phyloP scores from a whole-genome alignment of 176 grass and related monocot genomes.

The Musa beccarii region DNA sequence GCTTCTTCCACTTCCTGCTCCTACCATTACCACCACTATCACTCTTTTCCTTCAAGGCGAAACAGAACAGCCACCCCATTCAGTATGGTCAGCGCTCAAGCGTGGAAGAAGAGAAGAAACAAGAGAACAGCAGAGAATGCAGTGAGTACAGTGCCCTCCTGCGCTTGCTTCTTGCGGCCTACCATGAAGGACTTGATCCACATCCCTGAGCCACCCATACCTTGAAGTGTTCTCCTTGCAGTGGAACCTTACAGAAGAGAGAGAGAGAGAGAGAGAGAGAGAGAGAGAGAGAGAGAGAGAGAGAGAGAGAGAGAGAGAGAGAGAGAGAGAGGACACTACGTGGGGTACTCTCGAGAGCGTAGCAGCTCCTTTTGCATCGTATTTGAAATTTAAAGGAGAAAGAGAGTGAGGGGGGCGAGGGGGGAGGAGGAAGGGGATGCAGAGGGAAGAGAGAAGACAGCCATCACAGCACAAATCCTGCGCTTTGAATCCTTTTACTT shows the following conservation, averaged over 20 bases:
- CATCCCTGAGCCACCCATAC: neutral
- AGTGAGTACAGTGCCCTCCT: neutral
- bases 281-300: neutral
- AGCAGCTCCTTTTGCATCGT: neutral
- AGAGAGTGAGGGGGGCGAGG: neutral
- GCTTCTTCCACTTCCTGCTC: slow-evolving; percentile 19
- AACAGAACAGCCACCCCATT: neutral
- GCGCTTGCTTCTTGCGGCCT: slow-evolving; percentile 1
- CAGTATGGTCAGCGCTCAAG: too few species aligned
- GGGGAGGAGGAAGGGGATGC: neutral
- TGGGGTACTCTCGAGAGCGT: neutral
- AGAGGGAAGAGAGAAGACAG: neutral
- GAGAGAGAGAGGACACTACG: neutral
- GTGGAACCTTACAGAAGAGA: neutral
- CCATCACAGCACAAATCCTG: neutral
- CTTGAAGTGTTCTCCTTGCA: neutral
- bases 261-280: neutral
- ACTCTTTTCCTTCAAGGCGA: neutral
- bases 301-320: neutral
- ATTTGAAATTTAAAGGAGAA: slow-evolving; percentile 7
- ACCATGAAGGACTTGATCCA: slow-evolving; percentile 7
- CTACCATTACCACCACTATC: neutral
- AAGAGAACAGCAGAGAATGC: neutral
- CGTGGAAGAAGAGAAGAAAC: neutral
- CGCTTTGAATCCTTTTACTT: neutral